Evolutionary conservation across 2,329 filamentous ascomycete species (phyloP), one percentile per base, ranked within the genome.

Genomic region (Paecilomyces formosus): DNA sequence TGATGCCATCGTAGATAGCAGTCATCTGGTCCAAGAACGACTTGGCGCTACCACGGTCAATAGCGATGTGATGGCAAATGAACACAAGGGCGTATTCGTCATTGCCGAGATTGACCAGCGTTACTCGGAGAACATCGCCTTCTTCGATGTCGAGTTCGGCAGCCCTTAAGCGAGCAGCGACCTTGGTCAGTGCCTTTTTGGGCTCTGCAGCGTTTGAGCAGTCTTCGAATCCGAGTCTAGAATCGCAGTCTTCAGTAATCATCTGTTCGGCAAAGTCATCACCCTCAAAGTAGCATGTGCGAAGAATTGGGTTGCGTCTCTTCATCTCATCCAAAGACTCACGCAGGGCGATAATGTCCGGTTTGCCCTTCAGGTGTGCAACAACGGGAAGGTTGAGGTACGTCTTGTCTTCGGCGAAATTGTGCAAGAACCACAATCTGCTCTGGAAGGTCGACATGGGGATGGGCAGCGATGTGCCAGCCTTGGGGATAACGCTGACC

Each of bases 401-500:
- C 4, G 60, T 61, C 35, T 60, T 61, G 57, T 67, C 65, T 35
- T 63, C 60, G 8, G 64, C 51, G 22, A 66, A 55, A 35, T 67
- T 64, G 53, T 67, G 64, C n/a, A 65, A 55, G 52, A 64, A 66
- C 64, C 64, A 67, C 6, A 66, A 33, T 49, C 65, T 61, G 31
- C 61, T 61, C 55, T 67, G 65, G 57, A 61, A 67, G 52, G 62
- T 64, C 1, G 67, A 69, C 61, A 69, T 65, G 13, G 66, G 67
- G 55, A 66, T 53, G 11, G 50, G 50, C 50, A 52, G 21, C 15
- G 50, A 52, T 21, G 21, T 52, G 50, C 28, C 50, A 52, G 50
- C 22, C 26, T 52, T 52, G 22, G 50, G 50, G 15, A 52, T 52
- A 8, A 52, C 50, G 12, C 50, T 52, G 21, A 21, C 21, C 9